A percentile compares a stretch with the other conserved stretches of the same genome.
These are phyloP conservation scores for Myriosclerotinia duriaeana DNA, from an alignment of 2,329 filamentous ascomycete genomes.

Conservation along the genomic window DNA sequence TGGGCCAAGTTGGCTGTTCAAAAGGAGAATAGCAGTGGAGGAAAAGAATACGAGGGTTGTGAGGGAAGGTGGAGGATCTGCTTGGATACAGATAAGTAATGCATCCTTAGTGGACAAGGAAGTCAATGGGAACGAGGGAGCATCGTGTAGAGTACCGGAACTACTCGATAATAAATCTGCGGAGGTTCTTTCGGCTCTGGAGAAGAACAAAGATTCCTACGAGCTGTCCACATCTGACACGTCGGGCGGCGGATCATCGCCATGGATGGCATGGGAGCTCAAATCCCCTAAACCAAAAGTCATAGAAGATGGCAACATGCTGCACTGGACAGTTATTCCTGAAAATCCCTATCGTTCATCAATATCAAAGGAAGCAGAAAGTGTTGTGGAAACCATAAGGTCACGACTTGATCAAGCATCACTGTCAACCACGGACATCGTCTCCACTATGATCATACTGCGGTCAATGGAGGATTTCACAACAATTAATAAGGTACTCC, in stretches of 20 bases:
- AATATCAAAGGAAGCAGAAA: slow-evolving; percentile 51
- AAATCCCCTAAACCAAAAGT: not conserved
- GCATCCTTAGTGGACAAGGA: slow-evolving; percentile 49
- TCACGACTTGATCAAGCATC: slow-evolving; percentile 43
- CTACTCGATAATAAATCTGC: slow-evolving; percentile 65
- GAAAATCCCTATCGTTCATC: slow-evolving; percentile 24
- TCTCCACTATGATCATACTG: slow-evolving; percentile 66
- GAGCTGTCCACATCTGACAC: not conserved
- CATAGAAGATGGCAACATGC: slow-evolving; percentile 3
- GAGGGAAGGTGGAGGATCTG: slow-evolving; percentile 71
- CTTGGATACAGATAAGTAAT: slow-evolving; percentile 64
- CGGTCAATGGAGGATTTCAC: slow-evolving; percentile 79
- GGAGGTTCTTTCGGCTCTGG: slow-evolving; percentile 28
- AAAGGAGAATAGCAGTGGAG: slow-evolving; percentile 63
- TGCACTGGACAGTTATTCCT: slow-evolving; percentile 31
- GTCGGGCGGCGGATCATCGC: not conserved
- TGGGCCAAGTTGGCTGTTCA: slow-evolving; percentile 73
- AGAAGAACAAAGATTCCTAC: not conserved
- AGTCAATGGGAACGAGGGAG: slow-evolving; percentile 43
- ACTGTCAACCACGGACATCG: slow-evolving; percentile 48
- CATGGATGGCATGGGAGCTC: slow-evolving; percentile 4
- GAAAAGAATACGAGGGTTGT: slow-evolving; percentile 54
- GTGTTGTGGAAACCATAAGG: slow-evolving; percentile 50
- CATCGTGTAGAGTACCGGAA: slow-evolving; percentile 55
- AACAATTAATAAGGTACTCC: slow-evolving; percentile 58